These are phyloP conservation scores for Daldinia childiae DNA, from an alignment of 495 filamentous ascomycete genomes.

Conservation along the genomic window DNA sequence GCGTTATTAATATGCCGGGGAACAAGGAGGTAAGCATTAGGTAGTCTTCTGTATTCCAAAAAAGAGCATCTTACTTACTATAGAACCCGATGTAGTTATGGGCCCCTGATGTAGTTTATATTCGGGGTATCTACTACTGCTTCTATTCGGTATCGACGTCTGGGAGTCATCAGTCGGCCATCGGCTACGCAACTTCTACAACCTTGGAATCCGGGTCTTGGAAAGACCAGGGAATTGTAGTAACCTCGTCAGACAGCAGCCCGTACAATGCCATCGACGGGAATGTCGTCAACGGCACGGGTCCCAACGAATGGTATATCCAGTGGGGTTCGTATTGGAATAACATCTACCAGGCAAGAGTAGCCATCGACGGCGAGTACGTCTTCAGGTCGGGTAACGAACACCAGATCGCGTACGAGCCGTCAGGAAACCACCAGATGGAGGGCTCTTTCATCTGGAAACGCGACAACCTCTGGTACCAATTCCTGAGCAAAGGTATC, in stretches of 20 bases:
- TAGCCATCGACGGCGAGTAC: constrained; percentile 49
- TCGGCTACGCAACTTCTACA: constrained; percentile 69
- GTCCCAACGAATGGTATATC: constrained; percentile 56
- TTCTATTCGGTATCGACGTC: constrained; percentile 66
- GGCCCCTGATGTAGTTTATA: constrained; percentile 69
- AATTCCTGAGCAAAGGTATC: constrained; percentile 65
- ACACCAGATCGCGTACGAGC: constrained; percentile 62
- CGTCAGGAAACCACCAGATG: constrained; percentile 54
- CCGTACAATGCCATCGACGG: constrained; percentile 72
- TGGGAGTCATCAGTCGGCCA: constrained; percentile 64
- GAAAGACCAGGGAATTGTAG: constrained; percentile 56
- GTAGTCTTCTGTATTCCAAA: no score
- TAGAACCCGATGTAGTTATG: constrained; percentile 39
- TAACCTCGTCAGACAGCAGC: constrained; percentile 48
- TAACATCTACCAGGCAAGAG: constrained; percentile 65
- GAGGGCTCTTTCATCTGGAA: constrained; percentile 67
- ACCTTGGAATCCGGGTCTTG: constrained; percentile 66
- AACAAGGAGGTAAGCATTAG: constrained; percentile 62
- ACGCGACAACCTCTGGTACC: constrained; percentile 64
- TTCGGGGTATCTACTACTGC: constrained; percentile 60
- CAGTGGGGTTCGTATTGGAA: constrained; percentile 73
- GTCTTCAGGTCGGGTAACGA: constrained; percentile 52
- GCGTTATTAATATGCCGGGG: constrained; percentile 60
- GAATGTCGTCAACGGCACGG: constrained; percentile 60
- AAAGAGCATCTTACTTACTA: constrained; percentile 16